phyloP scores from a whole-genome alignment of 2,329 filamentous ascomycete species.

The Cyphellophora attinorum region DNA sequence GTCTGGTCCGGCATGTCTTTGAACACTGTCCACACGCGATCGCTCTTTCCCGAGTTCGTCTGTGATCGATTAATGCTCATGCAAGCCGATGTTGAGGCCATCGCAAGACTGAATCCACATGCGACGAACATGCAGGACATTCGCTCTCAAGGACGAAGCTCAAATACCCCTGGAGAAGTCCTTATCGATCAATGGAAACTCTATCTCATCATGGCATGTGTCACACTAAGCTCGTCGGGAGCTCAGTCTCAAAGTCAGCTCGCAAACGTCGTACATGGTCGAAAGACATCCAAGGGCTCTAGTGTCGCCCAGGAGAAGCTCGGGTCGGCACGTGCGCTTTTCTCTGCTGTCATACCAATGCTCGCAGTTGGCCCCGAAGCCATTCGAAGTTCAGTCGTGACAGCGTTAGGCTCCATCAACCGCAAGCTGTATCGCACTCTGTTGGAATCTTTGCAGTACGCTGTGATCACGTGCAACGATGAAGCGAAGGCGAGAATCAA shows the following conservation, averaged over 20 bases:
- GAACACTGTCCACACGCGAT: slow-evolving; percentile 88
- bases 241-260: slow-evolving; percentile 50
- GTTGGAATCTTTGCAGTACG: slow-evolving; percentile 79
- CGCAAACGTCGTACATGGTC: slow-evolving; percentile 60
- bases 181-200: slow-evolving; percentile 97
- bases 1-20: slow-evolving; percentile 80
- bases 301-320: slow-evolving; percentile 59
- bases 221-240: slow-evolving; percentile 78
- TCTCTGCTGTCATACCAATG: slow-evolving; percentile 83
- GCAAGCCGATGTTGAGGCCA: slow-evolving; percentile 69
- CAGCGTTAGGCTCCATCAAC: slow-evolving; percentile 89
- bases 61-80: slow-evolving; percentile 89
- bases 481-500: slow-evolving; percentile 73
- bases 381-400: slow-evolving; percentile 81
- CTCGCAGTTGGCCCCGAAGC: slow-evolving; percentile 69
- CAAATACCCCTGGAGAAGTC: slow-evolving; percentile 68
- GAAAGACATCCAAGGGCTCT: slow-evolving; percentile 61
- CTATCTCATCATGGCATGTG: slow-evolving; percentile 94
- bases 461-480: slow-evolving; percentile 76
- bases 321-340: slow-evolving; percentile 77
- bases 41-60: slow-evolving; percentile 78
- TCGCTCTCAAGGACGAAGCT: slow-evolving; percentile 40
- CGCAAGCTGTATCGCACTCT: slow-evolving; percentile 85
- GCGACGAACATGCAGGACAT: slow-evolving; percentile 28
- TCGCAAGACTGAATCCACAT: slow-evolving; percentile 59